These are phyloP conservation scores for Trametes villosa DNA, from an alignment of 768 basidiomycete genomes.

Conservation along the genomic window DNA sequence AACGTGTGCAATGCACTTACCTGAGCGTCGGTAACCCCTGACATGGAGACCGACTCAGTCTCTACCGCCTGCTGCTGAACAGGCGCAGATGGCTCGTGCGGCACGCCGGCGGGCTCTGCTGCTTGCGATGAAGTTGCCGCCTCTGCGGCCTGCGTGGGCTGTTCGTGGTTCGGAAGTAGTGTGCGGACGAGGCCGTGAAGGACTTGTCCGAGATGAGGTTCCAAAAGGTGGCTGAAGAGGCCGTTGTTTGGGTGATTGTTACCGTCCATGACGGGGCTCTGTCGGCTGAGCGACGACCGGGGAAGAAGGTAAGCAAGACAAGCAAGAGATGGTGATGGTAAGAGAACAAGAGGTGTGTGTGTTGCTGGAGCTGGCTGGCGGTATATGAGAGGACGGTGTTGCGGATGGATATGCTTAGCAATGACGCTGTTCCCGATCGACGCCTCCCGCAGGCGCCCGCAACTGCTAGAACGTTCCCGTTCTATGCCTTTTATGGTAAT, in stretches of 20 bases:
- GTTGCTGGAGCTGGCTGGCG: neutral
- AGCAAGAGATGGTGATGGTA: conserved; percentile 19
- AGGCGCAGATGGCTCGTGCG: neutral
- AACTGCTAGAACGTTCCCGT: conserved; percentile 18
- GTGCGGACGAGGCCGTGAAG: conserved; percentile 16
- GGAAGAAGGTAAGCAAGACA: neutral
- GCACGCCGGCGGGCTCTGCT: neutral
- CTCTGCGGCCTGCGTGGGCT: neutral
- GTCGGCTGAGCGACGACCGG: conserved; percentile 1
- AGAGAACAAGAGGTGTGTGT: conserved; percentile 10
- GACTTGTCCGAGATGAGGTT: conserved; percentile 18
- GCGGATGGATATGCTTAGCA: conserved; percentile 10
- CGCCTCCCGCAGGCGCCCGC: conserved; percentile 4
- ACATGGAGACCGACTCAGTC: neutral
- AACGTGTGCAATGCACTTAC: too few species aligned
- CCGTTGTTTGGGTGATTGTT: conserved; percentile 17
- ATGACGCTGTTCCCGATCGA: neutral
- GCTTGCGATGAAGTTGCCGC: neutral
- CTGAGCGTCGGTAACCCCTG: neutral
- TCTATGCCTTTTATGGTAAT: conserved; percentile 9
- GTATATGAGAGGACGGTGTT: neutral
- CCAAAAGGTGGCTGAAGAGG: conserved; percentile 17
- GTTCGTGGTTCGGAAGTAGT: conserved; percentile 3
- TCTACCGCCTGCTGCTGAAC: neutral
- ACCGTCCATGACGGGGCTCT: conserved; percentile 25